Percentiles rank a stretch among this genome's conserved stretches.
Evolutionary conservation across 1,284 basidiomycete genomes (phyloP).

Genomic region (Veloboletus limbatus): DNA sequence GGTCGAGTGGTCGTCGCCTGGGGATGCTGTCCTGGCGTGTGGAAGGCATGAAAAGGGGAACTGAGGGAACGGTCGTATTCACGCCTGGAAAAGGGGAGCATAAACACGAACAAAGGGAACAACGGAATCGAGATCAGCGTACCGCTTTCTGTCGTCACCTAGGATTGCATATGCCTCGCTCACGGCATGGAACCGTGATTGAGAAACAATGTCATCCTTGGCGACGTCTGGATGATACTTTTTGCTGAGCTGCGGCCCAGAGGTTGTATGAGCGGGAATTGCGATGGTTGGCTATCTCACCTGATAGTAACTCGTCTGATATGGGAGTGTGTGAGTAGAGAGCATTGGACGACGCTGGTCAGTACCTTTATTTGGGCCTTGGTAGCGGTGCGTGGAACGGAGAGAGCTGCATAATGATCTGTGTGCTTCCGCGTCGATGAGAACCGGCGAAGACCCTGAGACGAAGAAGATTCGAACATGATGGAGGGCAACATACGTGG

Average conservation of each 20-base stretch:
- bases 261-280: neutral
- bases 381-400: constrained; percentile 41
- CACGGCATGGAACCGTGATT: constrained; percentile 43
- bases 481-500: constrained; percentile 16
- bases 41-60: constrained; percentile 5
- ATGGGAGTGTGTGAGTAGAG: constrained; percentile 1
- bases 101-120: neutral
- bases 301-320: constrained; percentile 47
- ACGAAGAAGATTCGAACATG: neutral
- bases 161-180: constrained; percentile 50
- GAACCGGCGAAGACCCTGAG: constrained; percentile 14
- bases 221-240: constrained; percentile 48
- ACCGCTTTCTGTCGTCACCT: constrained; percentile 48
- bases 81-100: constrained; percentile 16
- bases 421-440: constrained; percentile 21
- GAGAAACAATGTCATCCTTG: constrained; percentile 38
- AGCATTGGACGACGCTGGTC: neutral
- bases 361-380: constrained; percentile 47
- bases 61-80: constrained; percentile 30
- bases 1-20: constrained; percentile 31
- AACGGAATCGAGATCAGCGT: neutral
- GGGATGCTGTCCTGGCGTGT: constrained; percentile 22
- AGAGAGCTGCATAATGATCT: constrained; percentile 45
- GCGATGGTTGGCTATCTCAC: constrained; percentile 21
- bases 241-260: constrained; percentile 44